These are phyloP conservation scores for Pseudocercospora cruenta DNA, from an alignment of 2,329 filamentous ascomycete species.

Conservation along the genomic window DNA sequence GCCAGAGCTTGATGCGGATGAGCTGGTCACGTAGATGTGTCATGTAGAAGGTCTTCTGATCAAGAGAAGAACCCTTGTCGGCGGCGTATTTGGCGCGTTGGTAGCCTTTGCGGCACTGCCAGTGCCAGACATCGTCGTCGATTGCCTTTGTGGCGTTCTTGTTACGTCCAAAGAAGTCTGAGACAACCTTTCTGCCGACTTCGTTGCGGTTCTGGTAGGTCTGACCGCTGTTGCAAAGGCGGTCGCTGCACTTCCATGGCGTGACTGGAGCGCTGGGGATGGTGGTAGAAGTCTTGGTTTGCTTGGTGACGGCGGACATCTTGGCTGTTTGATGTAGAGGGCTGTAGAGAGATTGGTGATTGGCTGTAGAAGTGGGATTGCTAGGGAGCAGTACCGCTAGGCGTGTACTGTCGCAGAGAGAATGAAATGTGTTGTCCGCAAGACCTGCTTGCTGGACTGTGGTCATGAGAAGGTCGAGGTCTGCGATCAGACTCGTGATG, in stretches of 20 bases:
- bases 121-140: conserved; percentile 55
- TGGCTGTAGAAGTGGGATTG: neutral
- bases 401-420: neutral
- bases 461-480: neutral
- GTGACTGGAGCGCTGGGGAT: neutral
- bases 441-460: neutral
- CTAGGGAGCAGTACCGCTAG: neutral
- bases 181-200: conserved; percentile 69
- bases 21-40: conserved; percentile 32
- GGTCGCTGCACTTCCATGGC: conserved; percentile 24
- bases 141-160: conserved; percentile 75
- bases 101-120: conserved; percentile 75
- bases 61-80: conserved; percentile 17
- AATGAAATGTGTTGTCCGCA: conserved; percentile 3
- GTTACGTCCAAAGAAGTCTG: conserved; percentile 81
- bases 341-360: neutral
- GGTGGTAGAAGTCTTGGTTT: neutral
- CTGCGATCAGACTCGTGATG: neutral
- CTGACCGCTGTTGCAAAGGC: conserved; percentile 21
- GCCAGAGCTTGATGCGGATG: conserved; percentile 36
- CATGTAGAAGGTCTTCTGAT: conserved; percentile 22
- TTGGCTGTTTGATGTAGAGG: neutral
- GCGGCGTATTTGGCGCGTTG: conserved; percentile 57
- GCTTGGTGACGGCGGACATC: neutral
- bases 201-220: conserved; percentile 14